A percentile compares a stretch with the other conserved stretches of the same genome.
Conservation (phyloP, 139 green algal genomes). For the Chlorella sp. region DNA sequence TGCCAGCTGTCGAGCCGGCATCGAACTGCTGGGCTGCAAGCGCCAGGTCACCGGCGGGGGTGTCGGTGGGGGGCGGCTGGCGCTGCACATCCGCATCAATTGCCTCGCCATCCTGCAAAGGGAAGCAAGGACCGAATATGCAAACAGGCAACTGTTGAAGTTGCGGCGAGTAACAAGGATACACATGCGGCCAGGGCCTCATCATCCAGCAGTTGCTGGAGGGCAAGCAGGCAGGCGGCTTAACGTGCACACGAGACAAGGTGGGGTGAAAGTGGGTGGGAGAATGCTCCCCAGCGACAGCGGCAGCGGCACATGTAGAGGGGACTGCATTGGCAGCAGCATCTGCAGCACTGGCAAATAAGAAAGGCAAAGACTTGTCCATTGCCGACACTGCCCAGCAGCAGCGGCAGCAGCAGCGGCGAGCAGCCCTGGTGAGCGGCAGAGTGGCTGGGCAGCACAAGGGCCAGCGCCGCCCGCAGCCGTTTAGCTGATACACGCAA, state of each 20-base stretch:
- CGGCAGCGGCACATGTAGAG: too few relatives aligned
- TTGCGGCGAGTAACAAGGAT: background rate
- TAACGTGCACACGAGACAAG: too few relatives aligned
- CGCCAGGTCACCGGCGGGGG: conserved; percentile 23
- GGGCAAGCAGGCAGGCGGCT: too few relatives aligned
- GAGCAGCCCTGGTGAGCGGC: background rate
- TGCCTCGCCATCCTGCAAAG: background rate
- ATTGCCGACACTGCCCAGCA: too few relatives aligned
- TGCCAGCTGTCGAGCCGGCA: background rate
- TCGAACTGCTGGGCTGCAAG: conserved; percentile 30
- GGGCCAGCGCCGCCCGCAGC: background rate
- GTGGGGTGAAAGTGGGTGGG: too few relatives aligned
- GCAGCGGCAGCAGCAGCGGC: background rate
- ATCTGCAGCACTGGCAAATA: too few relatives aligned
- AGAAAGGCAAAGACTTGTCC: too few relatives aligned
- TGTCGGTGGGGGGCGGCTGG: conserved; percentile 28
- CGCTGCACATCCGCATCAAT: background rate
- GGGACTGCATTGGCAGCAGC: too few relatives aligned
- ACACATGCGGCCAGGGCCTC: background rate
- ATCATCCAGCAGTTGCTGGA: too few relatives aligned
- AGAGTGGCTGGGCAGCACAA: background rate
- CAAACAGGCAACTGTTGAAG: background rate
- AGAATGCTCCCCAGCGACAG: too few relatives aligned
- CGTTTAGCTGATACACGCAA: too few relatives aligned
- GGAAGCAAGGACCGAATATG: background rate